Evolutionary conservation across 2,329 filamentous ascomycete species (phyloP), one percentile per base, ranked within the genome.

Genomic region (Colletotrichum sp.): DNA sequence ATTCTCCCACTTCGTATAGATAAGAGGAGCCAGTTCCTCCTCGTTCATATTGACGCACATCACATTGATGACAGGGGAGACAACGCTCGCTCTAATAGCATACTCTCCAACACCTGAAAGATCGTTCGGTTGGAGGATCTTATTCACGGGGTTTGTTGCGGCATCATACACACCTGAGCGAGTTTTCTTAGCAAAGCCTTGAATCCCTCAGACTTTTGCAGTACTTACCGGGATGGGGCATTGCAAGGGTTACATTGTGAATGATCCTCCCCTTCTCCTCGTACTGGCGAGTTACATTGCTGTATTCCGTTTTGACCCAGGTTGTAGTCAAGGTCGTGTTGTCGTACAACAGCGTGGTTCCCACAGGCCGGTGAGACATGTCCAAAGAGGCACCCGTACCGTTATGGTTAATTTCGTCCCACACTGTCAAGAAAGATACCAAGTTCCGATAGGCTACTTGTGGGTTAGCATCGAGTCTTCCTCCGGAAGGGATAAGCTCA

Each of bases 181-280:
- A 10, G n/a, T 15, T 18, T n/a, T 7, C 18, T 77, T 24, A 75
- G 30, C 49, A 28, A 32, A 21, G 16, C 18, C 18, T 13, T 2
- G 13, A 12, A 28, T 12, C 13, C n/a, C n/a, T 52, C n/a, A 24
- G 44, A 13, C n/a, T 15, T 7, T 13, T 12, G 18, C 7, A 3
- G 5, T 32, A 36, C 77, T 68, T 68, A 59, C 86, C 92, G 1
- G 92, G 88, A 79, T 97, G 95, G 0, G 95, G 95, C 89, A 96
- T 93, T 0, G 94, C 94, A 78, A 96, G 88, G 0, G 93, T 94
- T 30, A 95, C 91, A 78, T 96, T 96, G 81, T 96, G 95, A 79
- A 96, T 86, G 49, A 94, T 88, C 30, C 94, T 88, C 0, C 86
- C 84, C 69, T 90, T 82, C 13, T 87, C 81, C 6, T 87, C 81